Conservation (phyloP, 768 basidiomycete genomes). For the Imleria badia region DNA sequence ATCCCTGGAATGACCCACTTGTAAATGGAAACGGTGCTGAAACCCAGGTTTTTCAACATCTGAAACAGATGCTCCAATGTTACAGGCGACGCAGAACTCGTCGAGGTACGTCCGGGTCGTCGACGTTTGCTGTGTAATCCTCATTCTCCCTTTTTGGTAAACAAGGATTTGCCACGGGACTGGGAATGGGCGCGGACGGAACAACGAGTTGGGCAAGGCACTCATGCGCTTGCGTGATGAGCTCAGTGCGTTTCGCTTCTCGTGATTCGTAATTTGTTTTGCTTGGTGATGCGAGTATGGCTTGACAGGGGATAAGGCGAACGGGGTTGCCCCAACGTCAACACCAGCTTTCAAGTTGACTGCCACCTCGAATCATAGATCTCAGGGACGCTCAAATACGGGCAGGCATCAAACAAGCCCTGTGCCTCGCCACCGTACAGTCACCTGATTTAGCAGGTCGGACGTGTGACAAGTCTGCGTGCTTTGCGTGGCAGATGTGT, state of each 20-base stretch:
- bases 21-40: conserved; percentile 64
- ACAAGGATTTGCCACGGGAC: conserved; percentile 71
- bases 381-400: background rate
- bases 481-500: too few species aligned
- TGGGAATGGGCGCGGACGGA: conserved; percentile 66
- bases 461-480: too few species aligned
- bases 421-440: too few species aligned
- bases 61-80: conserved; percentile 58
- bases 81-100: conserved; percentile 62
- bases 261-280: background rate
- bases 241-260: conserved; percentile 38
- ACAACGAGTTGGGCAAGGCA: conserved; percentile 72
- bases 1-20: background rate
- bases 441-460: too few species aligned
- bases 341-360: background rate
- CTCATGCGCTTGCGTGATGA: conserved; percentile 60
- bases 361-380: conserved; percentile 2
- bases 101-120: conserved; percentile 50
- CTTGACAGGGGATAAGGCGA: conserved; percentile 11
- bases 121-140: too few species aligned
- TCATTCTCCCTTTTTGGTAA: too few species aligned
- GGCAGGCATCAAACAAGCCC: conserved; percentile 11
- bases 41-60: conserved; percentile 62
- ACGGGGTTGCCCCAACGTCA: background rate
- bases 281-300: background rate